Evolutionary conservation across 73 alveolate species (phyloP), one percentile per base, ranked within the genome.

Genomic region (Blepharisma japonicum): DNA sequence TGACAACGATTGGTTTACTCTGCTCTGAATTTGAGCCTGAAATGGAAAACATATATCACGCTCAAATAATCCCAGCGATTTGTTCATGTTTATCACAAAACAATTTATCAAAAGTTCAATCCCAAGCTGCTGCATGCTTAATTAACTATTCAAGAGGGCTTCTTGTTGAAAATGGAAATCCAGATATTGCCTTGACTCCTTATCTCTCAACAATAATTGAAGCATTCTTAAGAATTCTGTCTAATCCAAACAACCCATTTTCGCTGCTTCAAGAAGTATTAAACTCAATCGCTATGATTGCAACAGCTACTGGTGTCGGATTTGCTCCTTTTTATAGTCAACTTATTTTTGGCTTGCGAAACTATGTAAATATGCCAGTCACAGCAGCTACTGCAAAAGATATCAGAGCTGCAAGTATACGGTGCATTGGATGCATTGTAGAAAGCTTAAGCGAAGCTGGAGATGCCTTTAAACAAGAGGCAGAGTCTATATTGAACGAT

Each of bases 21-120:
- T 61, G 74, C 4, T 61, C 74, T 9, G 74, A 61, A 5, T 61
- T 61, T 39, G 74, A 61, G 47, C 74, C 74, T 18, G 47, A 61
- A 14, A 61, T 61, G 47, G 50, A 61, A 25, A 18, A n/a, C 3
- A 9, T 9, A 1, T 61, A 18, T 25, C 74, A 61, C 5, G 38
- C 50, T 8, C 14, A 14, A 9, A 61, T 61, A n/a, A 25, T 61
- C 18, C 74, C 74, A 18, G 38, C 74, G 5, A 20, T 61, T 20
- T 61, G 14, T 8, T 14, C 14, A 8, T 14, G 14, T 2, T 14
- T 61, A 39, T 8, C 74, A 9, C 14, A n/a, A 61, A 9, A 4
- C 14, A 61, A n/a, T 14, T 14, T 14, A 8, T 20, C 23, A n/a
- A 61, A 61, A 25, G 74, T 25, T 2, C 38, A 14, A 61, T 14